Conservation (phyloP, 179 eudicot genomes). For the Spergularia azorica region DNA sequence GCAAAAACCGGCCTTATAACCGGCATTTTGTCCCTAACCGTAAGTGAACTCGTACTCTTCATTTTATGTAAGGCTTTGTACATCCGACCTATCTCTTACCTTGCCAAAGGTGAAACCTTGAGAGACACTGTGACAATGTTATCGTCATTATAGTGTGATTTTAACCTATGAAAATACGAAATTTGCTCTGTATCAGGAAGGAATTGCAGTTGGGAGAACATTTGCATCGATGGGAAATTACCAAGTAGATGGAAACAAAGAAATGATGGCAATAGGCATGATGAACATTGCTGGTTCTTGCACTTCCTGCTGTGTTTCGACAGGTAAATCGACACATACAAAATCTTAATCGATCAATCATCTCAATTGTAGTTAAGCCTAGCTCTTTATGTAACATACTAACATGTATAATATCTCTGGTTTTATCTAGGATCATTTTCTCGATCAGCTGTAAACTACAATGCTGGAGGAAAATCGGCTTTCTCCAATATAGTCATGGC, state of each 20-base stretch:
- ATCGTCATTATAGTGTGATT: too few species aligned
- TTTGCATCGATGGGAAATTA: conserved; percentile 85
- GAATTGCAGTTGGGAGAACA: conserved; percentile 88
- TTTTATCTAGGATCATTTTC: conserved; percentile 66
- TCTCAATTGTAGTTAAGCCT: too few species aligned
- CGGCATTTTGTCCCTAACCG: conserved; percentile 85
- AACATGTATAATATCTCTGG: background rate
- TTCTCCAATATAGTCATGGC: conserved; percentile 83
- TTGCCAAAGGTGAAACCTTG: too few species aligned
- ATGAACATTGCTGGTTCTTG: conserved; percentile 86
- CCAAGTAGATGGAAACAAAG: conserved; percentile 91
- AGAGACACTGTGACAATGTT: too few species aligned
- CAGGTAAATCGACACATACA: conserved; percentile 44
- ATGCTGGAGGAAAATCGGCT: conserved; percentile 79
- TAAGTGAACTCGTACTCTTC: conserved; percentile 30
- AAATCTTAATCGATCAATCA: too few species aligned
- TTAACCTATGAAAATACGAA: too few species aligned
- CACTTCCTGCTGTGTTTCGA: conserved; percentile 88
- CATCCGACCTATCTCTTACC: too few species aligned
- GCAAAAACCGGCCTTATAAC: conserved; percentile 79
- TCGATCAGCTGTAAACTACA: conserved; percentile 83
- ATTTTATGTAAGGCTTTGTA: too few species aligned
- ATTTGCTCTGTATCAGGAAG: conserved; percentile 53
- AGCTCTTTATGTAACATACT: too few species aligned
- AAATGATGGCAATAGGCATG: conserved; percentile 85